Base-by-base conservation (phyloP, 2,329 filamentous ascomycete species). In the Phaeosphaeriaceae sp. region DNA sequence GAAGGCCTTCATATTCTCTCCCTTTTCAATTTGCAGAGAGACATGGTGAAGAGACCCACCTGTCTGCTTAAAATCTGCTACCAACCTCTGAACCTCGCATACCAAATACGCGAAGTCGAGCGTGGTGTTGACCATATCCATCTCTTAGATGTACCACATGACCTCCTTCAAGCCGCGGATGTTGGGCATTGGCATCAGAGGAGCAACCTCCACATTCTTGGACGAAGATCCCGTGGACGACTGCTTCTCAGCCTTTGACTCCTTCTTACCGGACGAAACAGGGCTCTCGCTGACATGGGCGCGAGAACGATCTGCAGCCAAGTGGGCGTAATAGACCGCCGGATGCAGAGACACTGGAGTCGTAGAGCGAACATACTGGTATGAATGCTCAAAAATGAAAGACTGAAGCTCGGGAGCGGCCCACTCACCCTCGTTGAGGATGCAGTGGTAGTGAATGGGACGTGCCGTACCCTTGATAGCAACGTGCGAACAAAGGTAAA, bases 391-490 rank as follows among this genome's bases (percentile, higher is more conserved):
- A 64, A 97, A 97, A 17, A 97, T 88, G 83, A 97, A 88, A 47
- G 87, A 87, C 65, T 96, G 89, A 0, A 99, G 79, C 2, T 87
- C 81, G 34, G 89, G 85, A 0, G 87, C 80, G 1, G 80, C 72
- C 63, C 90, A 82, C 1, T 82, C 78, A 43, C 87, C 84, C 71
- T 97, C 92, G 67, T 99, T 94, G 38, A 88, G 70, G 17, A 99
- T 85, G 12, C 97, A 88, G 54, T 93, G 88, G 72, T 99, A 99
- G 64, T 96, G 91, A 0, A 95, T 91, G 0, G 94, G 94, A 1
- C 94, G 86, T 15, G 94, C 88, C 0, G 94, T 99, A 18, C 94
- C 94, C 74, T 99, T 94, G 58, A 99, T 92, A 0, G 94, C 94
- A 11, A 83, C 80, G 59, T 90, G 87, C 0, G 86, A 81, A 64